Percentiles rank a stretch among this genome's conserved stretches.
phyloP scores from a whole-genome alignment of 2,329 filamentous ascomycete genomes.

The Cladosporium oxysporum region DNA sequence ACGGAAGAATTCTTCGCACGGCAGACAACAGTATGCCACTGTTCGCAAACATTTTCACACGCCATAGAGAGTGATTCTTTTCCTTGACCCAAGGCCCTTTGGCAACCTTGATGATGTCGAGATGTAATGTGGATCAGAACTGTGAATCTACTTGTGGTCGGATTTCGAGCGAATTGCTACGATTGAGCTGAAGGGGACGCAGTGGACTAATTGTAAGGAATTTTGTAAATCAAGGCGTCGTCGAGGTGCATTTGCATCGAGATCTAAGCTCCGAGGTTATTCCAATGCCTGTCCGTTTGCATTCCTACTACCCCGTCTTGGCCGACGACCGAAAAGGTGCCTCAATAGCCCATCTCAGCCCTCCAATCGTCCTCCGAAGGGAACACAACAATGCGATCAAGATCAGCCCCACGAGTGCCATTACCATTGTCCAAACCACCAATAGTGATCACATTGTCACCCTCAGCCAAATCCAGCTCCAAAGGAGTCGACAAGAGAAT shows the following conservation, averaged over 20 bases:
- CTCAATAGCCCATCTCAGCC: slow-evolving; percentile 9
- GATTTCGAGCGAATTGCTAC: too few relatives aligned
- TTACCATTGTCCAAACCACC: slow-evolving; percentile 60
- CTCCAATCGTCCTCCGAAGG: slow-evolving; percentile 48
- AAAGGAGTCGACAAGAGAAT: slow-evolving; percentile 61
- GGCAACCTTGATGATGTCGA: neutral
- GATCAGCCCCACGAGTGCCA: slow-evolving; percentile 58
- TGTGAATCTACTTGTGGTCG: neutral
- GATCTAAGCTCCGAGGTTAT: neutral
- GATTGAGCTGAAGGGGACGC: neutral
- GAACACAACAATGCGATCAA: slow-evolving; percentile 63
- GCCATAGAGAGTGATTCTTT: neutral
- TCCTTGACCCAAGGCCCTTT: neutral
- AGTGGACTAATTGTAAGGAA: neutral
- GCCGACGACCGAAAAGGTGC: neutral
- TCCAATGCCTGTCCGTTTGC: neutral
- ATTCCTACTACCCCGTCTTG: neutral
- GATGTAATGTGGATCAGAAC: neutral
- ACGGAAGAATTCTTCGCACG: neutral
- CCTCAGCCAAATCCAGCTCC: slow-evolving; percentile 55
- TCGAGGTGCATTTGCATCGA: neutral
- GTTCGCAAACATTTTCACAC: neutral
- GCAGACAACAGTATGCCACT: neutral
- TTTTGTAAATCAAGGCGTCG: neutral
- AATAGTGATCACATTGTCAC: slow-evolving; percentile 59